These are phyloP conservation scores for Geotrichum carabidarum DNA, from an alignment of 1,139 yeast genomes.

Conservation along the genomic window DNA sequence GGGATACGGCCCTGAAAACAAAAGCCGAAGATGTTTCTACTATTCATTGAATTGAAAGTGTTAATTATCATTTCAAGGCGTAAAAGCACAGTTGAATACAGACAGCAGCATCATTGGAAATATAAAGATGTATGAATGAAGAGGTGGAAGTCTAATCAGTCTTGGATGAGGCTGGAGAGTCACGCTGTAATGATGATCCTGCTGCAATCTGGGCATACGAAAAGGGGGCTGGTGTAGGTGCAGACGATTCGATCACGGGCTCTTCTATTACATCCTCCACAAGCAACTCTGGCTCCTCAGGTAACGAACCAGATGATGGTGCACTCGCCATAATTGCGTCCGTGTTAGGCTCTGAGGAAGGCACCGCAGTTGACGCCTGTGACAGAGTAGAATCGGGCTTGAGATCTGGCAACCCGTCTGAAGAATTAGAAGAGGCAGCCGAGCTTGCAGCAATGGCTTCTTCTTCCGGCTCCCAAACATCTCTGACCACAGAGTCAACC, in stretches of 20 bases:
- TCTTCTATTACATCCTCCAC: neutral
- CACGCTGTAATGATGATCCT: no score
- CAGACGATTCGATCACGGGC: neutral
- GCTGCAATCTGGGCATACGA: neutral
- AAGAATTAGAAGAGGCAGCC: neutral
- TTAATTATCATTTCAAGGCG: no score
- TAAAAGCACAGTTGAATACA: no score
- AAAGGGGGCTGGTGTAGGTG: neutral
- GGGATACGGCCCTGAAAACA: neutral
- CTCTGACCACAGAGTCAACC: slow-evolving; percentile 51
- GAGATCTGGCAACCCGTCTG: neutral
- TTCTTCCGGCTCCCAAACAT: slow-evolving; percentile 14
- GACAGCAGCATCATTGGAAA: no score
- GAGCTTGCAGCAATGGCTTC: neutral
- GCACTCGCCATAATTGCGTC: no score
- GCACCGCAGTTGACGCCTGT: slow-evolving; percentile 3
- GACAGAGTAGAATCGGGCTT: neutral
- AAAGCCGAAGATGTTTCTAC: neutral
- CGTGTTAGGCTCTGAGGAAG: neutral
- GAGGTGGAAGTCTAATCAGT: no score
- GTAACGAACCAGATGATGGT: no score
- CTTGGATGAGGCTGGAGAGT: no score
- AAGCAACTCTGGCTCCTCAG: neutral
- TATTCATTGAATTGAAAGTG: neutral
- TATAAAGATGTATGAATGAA: no score